Conservation (phyloP, 2,329 filamentous ascomycete species). For the Stachybotrys chartarum region DNA sequence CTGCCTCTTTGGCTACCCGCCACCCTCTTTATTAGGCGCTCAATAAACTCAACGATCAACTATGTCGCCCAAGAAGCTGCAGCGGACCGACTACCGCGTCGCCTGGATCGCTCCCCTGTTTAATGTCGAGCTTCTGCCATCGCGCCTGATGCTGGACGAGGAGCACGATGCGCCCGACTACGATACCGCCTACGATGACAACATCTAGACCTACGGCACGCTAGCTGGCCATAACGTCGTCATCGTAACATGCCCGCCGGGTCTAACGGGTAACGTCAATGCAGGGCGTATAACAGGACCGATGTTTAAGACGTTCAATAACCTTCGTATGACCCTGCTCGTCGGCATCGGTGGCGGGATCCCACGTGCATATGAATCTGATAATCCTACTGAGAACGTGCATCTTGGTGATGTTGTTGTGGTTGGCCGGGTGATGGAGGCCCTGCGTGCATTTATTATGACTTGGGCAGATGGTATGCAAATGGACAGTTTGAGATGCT, state of each 20-base stretch:
- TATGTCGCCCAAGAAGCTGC: background rate
- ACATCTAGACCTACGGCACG: background rate
- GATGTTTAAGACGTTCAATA: background rate
- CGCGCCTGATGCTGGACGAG: conserved; percentile 1
- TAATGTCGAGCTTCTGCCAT: background rate
- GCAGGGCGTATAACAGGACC: background rate
- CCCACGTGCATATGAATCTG: background rate
- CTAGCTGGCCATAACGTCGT: background rate
- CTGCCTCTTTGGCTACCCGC: no score
- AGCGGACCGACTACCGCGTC: background rate
- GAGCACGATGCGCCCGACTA: background rate
- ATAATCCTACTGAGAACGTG: background rate
- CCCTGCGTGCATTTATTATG: background rate
- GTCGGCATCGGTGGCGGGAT: background rate
- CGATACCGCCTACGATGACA: background rate
- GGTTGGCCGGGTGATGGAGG: no score
- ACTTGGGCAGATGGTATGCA: background rate
- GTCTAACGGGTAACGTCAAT: background rate
- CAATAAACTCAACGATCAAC: no score
- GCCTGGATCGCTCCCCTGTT: background rate
- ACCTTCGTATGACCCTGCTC: background rate
- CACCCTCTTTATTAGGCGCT: no score
- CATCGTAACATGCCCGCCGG: background rate
- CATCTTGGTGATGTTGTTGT: background rate
- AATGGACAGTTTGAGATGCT: background rate